Conservation (phyloP, 345 rosid genomes). For the Ceriops zippeliana region DNA sequence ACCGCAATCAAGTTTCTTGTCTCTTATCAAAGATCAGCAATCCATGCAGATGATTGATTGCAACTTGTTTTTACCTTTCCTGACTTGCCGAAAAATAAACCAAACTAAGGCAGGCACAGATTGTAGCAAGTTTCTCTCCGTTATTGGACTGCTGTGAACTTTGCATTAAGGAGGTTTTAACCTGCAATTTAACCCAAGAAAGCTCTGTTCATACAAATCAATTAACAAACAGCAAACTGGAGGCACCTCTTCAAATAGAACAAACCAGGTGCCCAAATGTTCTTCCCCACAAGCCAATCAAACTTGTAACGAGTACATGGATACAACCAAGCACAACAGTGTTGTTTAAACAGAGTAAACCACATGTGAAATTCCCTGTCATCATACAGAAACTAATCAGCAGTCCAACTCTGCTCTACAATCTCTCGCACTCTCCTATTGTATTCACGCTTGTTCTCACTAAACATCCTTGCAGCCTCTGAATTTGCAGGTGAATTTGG, state of each 20-base stretch:
- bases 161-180: too few relatives aligned
- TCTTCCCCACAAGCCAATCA: not conserved
- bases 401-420: conserved; percentile 95
- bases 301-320: not conserved
- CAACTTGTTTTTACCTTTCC: too few relatives aligned
- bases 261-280: not conserved
- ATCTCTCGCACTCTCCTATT: conserved; percentile 88
- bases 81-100: too few relatives aligned
- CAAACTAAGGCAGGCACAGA: too few relatives aligned
- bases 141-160: too few relatives aligned
- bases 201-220: not conserved
- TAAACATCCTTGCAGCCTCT: conserved; percentile 97
- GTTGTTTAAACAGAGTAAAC: not conserved
- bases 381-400: conserved; percentile 39
- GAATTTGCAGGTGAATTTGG: conserved; percentile 98
- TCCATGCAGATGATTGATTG: too few relatives aligned
- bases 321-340: not conserved
- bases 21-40: too few relatives aligned
- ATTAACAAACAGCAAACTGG: too few relatives aligned
- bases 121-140: too few relatives aligned
- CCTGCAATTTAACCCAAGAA: not conserved
- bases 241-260: not conserved
- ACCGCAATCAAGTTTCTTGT: too few relatives aligned
- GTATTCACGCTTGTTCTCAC: conserved; percentile 94
- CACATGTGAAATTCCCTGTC: not conserved